These are phyloP conservation scores for Pterula multifida DNA, from an alignment of 1,284 basidiomycete genomes.

Conservation along the genomic window DNA sequence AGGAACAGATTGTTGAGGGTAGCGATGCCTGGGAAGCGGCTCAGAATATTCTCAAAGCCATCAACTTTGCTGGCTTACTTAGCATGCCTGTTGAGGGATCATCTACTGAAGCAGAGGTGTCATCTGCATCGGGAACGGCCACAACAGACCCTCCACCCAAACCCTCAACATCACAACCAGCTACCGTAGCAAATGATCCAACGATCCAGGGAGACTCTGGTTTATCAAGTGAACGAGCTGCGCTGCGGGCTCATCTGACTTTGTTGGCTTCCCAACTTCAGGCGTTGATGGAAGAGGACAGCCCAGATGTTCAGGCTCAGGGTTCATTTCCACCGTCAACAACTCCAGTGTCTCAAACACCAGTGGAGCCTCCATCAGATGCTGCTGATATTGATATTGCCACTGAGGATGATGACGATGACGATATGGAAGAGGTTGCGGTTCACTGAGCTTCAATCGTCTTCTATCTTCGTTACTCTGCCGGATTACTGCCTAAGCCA, in stretches of 20 bases:
- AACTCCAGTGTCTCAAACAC: neutral
- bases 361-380: neutral
- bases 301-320: slow-evolving; percentile 14
- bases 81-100: slow-evolving; percentile 26
- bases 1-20: slow-evolving; percentile 26
- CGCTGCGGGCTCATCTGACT: slow-evolving; percentile 50
- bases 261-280: slow-evolving; percentile 50
- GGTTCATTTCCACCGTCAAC: slow-evolving; percentile 1
- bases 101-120: slow-evolving; percentile 11
- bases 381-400: neutral
- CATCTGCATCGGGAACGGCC: neutral
- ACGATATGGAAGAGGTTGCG: slow-evolving; percentile 9
- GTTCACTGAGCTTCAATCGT: too few species aligned
- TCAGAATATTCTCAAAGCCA: slow-evolving; percentile 62
- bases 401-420: slow-evolving; percentile 19
- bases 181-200: slow-evolving; percentile 5
- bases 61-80: slow-evolving; percentile 51
- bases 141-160: neutral
- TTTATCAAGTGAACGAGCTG: slow-evolving; percentile 32
- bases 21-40: slow-evolving; percentile 62
- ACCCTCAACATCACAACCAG: neutral
- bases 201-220: slow-evolving; percentile 4
- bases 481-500: too few species aligned
- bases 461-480: too few species aligned
- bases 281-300: slow-evolving; percentile 36